Evolutionary conservation across 2,329 filamentous ascomycete genomes (phyloP), one percentile per base, ranked within the genome.

Genomic region (Trichoderma sp.): DNA sequence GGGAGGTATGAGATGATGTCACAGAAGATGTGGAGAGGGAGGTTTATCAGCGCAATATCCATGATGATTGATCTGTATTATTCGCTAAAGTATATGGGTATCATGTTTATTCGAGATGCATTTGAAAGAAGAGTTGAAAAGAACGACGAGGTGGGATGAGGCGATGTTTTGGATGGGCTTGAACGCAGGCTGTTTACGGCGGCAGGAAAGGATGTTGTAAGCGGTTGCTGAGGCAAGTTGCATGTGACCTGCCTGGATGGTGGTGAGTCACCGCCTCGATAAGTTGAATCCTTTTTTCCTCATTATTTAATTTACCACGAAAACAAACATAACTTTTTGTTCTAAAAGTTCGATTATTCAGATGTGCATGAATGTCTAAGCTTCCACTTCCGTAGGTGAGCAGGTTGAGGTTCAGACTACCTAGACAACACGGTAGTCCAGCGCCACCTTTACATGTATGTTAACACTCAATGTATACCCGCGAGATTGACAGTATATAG

Each of bases 21-120:
- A 70, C 88, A 80, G 72, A 90, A 89, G 58, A 90, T 75, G 64
- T 88, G 86, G 72, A 83, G 82, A n/a, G 88, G 87, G 49, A 90
- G 79, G 19, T 81, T 77, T 11, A 78, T 79, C 35, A 85, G 77
- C 70, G 81, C 77, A 76, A 77, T 79, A 33, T 35, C 43, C 43
- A 65, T 40, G 14, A 43, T 43, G 19, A 8, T 7, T 43, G 33
- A 19, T 43, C 40, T 19, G 6, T 8, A 19, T 43, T 19, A 19
- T 60, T 29, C 31, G 19, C 47, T 49, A 49, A 27, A 43, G 27
- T 19, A 8, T 60, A 13, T 60, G 24, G 13, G 13, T 47, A 11
- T 31, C 5, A 29, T 60, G 16, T 47, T 47, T 65, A 24, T 11
- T 4, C 29, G 40, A 47, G 11, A 40, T 21, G 6, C 2, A 31